Percentiles rank a stretch among this genome's conserved stretches.
These are phyloP conservation scores for Theileria annulata DNA, from an alignment of 169 alveolate species.

Conservation along the genomic window DNA sequence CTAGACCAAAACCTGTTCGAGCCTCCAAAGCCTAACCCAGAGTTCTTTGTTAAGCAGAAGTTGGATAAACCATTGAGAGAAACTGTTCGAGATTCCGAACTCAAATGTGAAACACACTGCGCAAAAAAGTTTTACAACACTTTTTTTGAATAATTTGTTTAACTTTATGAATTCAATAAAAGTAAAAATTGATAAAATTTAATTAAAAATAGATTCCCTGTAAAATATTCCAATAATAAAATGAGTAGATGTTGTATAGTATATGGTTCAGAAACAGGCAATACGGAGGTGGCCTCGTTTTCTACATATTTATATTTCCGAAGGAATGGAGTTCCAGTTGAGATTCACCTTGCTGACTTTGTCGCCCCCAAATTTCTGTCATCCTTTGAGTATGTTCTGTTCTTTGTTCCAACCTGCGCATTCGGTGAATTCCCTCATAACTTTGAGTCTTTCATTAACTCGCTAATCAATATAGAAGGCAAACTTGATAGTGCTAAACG, in stretches of 20 bases:
- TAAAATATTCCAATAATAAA: background rate
- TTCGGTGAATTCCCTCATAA: conserved; percentile 61
- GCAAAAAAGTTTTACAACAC: conserved; percentile 42
- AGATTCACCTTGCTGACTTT: conserved; percentile 14
- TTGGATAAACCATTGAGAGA: conserved; percentile 44
- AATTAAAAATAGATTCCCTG: background rate
- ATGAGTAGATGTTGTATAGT: conserved; percentile 33
- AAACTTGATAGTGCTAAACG: background rate
- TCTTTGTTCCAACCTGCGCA: conserved; percentile 62
- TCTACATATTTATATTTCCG: conserved; percentile 32
- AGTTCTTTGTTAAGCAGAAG: conserved; percentile 35
- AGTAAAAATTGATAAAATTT: too few species aligned
- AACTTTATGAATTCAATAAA: background rate
- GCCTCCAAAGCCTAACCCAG: conserved; percentile 57
- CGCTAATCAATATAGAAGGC: background rate
- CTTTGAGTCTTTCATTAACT: conserved; percentile 10
- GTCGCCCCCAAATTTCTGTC: conserved; percentile 3
- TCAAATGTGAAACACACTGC: conserved; percentile 61
- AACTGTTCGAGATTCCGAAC: conserved; percentile 33
- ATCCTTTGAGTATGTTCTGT: conserved; percentile 25
- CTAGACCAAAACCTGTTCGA: conserved; percentile 59
- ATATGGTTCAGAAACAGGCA: conserved; percentile 62
- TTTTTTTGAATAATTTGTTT: background rate
- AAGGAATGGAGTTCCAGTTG: conserved; percentile 24
- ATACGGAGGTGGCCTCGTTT: conserved; percentile 53